Conservation (phyloP, 345 rosid species). For the Salix dunnii region DNA sequence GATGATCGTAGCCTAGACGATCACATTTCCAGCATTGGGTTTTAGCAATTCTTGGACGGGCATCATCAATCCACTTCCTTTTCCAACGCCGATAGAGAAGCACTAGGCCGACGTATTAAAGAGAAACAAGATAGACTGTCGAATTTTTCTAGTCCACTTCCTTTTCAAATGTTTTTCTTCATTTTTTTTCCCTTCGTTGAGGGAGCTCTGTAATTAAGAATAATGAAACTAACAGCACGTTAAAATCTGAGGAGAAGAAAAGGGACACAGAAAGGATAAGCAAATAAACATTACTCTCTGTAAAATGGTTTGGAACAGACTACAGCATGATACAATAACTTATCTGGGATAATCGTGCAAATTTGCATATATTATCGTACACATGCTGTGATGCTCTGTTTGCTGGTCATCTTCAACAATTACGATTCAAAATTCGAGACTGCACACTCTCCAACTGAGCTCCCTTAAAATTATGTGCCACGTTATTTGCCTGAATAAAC, state of each 20-base stretch:
- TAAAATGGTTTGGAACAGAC: neutral
- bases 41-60: neutral
- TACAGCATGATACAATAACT: neutral
- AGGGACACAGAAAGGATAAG: neutral
- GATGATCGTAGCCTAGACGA: neutral
- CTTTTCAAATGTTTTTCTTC: too few relatives aligned
- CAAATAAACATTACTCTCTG: neutral
- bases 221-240: neutral
- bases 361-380: slow-evolving; percentile 18
- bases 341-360: neutral
- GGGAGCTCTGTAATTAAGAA: neutral
- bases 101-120: neutral
- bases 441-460: slow-evolving; percentile 3
- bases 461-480: neutral
- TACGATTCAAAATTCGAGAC: neutral
- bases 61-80: neutral
- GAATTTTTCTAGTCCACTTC: too few relatives aligned
- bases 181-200: too few relatives aligned
- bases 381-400: neutral
- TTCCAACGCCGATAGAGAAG: neutral
- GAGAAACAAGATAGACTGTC: too few relatives aligned
- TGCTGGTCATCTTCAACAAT: neutral
- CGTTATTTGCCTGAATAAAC: neutral
- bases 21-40: neutral
- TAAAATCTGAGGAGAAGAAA: neutral